Percentiles rank a stretch among this genome's conserved stretches.
Evolutionary conservation across 352 stramenopile species (phyloP).

Genomic region (Phytophthora citrophthora): DNA sequence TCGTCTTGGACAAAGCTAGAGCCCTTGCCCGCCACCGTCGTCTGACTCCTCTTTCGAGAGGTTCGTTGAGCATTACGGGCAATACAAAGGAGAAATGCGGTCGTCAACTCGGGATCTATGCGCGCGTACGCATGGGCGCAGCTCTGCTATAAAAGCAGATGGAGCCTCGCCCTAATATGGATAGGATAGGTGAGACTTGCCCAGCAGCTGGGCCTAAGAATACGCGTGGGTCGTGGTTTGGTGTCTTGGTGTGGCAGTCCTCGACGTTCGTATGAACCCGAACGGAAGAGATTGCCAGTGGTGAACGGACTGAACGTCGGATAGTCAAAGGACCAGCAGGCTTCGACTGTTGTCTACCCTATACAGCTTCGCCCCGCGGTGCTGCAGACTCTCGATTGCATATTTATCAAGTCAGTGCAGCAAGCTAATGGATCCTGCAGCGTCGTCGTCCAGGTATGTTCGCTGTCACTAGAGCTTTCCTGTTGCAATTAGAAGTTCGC

Average conservation of each 20-base stretch:
- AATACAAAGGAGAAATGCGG: neutral
- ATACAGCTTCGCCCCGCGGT: slow-evolving; percentile 8
- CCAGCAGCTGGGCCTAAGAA: slow-evolving; percentile 34
- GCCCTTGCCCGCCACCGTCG: neutral
- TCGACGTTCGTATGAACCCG: slow-evolving; percentile 7
- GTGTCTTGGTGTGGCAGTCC: slow-evolving; percentile 22
- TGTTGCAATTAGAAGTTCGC: neutral
- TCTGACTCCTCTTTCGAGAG: slow-evolving; percentile 1
- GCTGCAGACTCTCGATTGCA: slow-evolving; percentile 14
- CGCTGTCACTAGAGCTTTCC: neutral
- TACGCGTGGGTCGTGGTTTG: slow-evolving; percentile 24
- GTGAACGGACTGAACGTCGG: slow-evolving; percentile 18
- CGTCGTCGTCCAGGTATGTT: slow-evolving; percentile 36
- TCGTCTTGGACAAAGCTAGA: neutral
- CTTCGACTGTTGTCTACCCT: slow-evolving; percentile 1
- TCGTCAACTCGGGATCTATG: slow-evolving; percentile 38
- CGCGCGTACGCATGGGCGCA: slow-evolving; percentile 23
- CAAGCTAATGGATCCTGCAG: slow-evolving; percentile 23
- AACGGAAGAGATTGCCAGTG: slow-evolving; percentile 24
- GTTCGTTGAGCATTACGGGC: neutral
- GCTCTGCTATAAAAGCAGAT: slow-evolving; percentile 34
- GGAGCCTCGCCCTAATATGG: slow-evolving; percentile 1
- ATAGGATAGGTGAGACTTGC: slow-evolving; percentile 11
- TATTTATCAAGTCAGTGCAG: slow-evolving; percentile 17
- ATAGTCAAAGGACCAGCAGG: slow-evolving; percentile 28